Percentiles rank a stretch among this genome's conserved stretches.
phyloP scores from a whole-genome alignment of 441 rosid species.

The Pelargonium fulgidum region DNA sequence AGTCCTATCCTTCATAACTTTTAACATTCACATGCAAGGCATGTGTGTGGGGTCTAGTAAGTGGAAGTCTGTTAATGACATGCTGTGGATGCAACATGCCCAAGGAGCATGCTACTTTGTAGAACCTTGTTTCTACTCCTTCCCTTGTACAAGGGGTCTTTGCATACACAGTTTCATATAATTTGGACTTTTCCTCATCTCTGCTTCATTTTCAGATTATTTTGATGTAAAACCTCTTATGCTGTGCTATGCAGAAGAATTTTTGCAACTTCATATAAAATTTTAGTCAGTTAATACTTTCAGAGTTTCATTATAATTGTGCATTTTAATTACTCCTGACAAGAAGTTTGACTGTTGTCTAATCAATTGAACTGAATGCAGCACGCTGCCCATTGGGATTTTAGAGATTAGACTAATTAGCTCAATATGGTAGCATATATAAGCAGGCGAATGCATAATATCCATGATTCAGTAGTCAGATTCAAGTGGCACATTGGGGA shows the following conservation, averaged over 20 bases:
- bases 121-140: background rate
- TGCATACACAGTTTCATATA: background rate
- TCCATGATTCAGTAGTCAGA: too few relatives aligned
- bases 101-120: background rate
- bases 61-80: too few relatives aligned
- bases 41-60: background rate
- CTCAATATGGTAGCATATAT: too few relatives aligned
- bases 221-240: too few relatives aligned
- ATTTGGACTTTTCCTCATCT: too few relatives aligned
- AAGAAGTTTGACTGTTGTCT: background rate
- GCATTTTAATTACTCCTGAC: background rate
- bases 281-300: background rate
- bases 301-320: background rate
- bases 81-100: background rate
- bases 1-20: background rate
- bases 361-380: background rate
- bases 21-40: background rate
- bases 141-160: background rate
- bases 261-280: background rate
- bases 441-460: too few relatives aligned
- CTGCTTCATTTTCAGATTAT: too few relatives aligned
- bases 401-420: background rate
- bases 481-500: too few relatives aligned
- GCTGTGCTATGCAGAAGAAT: too few relatives aligned
- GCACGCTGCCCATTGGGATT: background rate